phyloP scores from a whole-genome alignment of 148 eudicot species.

The Vaccinium vitisidaea region DNA sequence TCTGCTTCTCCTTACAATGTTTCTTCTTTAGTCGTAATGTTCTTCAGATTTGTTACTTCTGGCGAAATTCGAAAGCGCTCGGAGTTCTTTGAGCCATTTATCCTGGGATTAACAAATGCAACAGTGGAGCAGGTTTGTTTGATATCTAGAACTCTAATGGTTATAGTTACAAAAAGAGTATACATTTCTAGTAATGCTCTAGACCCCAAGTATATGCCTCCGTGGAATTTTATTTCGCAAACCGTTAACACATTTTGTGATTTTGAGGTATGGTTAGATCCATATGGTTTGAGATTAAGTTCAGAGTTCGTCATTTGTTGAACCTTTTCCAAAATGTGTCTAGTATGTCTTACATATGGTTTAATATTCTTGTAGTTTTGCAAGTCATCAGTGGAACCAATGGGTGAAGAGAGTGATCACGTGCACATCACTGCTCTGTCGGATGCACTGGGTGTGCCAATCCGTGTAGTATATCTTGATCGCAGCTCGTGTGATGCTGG shows the following conservation, averaged over 20 bases:
- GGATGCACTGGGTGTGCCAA: constrained; percentile 85
- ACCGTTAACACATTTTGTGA: background rate
- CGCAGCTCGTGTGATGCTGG: constrained; percentile 74
- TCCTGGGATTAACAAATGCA: constrained; percentile 75
- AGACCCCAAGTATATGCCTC: background rate
- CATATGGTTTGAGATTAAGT: constrained; percentile 13
- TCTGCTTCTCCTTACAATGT: constrained; percentile 22
- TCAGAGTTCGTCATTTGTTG: background rate
- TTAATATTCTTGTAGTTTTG: constrained; percentile 58
- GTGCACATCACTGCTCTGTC: constrained; percentile 92
- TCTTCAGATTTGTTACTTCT: constrained; percentile 94
- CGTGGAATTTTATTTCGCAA: background rate
- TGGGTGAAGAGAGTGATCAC: constrained; percentile 99
- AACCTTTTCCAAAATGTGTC: background rate
- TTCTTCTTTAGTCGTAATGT: constrained; percentile 83
- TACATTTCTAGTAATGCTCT: background rate
- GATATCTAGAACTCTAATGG: constrained; percentile 1
- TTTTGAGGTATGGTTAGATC: constrained; percentile 1
- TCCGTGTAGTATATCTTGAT: constrained; percentile 90
- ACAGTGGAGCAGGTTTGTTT: constrained; percentile 88
- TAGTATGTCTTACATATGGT: background rate
- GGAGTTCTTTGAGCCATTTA: constrained; percentile 92
- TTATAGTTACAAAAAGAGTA: background rate
- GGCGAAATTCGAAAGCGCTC: constrained; percentile 85
- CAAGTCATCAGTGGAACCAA: constrained; percentile 97